These are phyloP conservation scores for Gossypium mustelinum DNA, from an alignment of 345 rosid genomes.

Conservation along the genomic window DNA sequence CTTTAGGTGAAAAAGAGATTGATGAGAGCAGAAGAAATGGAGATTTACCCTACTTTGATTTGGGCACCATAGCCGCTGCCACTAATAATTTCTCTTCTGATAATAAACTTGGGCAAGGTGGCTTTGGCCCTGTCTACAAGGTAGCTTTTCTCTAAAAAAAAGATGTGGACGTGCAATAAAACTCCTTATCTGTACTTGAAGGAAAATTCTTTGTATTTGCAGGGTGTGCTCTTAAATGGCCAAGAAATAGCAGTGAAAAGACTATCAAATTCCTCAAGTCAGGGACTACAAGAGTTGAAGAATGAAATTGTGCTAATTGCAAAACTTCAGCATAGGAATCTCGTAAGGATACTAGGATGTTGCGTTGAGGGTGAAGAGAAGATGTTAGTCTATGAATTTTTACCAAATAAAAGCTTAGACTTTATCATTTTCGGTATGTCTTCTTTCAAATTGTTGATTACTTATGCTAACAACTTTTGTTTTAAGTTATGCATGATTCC, in stretches of 20 bases:
- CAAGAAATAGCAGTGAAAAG: slow-evolving; percentile 50
- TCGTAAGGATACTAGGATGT: slow-evolving; percentile 62
- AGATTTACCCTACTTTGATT: slow-evolving; percentile 46
- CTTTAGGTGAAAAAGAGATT: slow-evolving; percentile 15
- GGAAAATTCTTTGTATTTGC: not conserved
- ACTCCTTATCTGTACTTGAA: not conserved
- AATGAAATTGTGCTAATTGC: slow-evolving; percentile 39
- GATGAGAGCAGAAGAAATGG: slow-evolving; percentile 11
- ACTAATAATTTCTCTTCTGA: slow-evolving; percentile 43
- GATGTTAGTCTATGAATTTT: slow-evolving; percentile 56
- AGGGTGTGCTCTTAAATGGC: slow-evolving; percentile 27
- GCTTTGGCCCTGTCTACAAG: slow-evolving; percentile 67
- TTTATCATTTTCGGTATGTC: slow-evolving; percentile 44
- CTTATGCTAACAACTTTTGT: not conserved
- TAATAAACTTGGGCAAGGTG: slow-evolving; percentile 68
- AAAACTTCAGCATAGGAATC: slow-evolving; percentile 69
- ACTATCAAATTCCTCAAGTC: slow-evolving; percentile 42
- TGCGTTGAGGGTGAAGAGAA: slow-evolving; percentile 49
- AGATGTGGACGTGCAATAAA: not conserved
- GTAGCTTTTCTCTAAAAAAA: slow-evolving; percentile 18
- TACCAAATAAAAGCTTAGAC: slow-evolving; percentile 64
- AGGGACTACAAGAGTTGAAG: slow-evolving; percentile 49
- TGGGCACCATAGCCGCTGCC: slow-evolving; percentile 37
- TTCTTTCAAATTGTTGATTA: not conserved
- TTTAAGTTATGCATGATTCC: not conserved